phyloP scores from a whole-genome alignment of 148 eudicot genomes.

The Camellia japonica region DNA sequence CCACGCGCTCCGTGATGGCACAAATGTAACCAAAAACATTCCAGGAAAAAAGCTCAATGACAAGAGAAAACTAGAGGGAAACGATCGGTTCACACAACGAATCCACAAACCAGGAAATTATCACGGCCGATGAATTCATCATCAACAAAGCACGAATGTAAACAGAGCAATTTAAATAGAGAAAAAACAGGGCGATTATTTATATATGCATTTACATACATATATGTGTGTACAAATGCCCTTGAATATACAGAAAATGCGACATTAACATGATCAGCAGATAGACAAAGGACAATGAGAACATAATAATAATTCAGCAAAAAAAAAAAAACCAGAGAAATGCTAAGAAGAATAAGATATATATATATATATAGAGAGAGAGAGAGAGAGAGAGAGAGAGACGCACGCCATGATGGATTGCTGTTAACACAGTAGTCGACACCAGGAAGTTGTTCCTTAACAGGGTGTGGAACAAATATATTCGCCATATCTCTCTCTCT shows the following conservation, averaged over 20 bases:
- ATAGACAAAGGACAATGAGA: neutral
- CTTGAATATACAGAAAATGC: neutral
- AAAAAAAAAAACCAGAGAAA: neutral
- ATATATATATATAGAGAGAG: no score
- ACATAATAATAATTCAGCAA: neutral
- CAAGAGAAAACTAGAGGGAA: neutral
- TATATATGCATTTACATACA: neutral
- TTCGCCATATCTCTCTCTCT: constrained; percentile 13
- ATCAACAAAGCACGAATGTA: neutral
- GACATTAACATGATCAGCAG: neutral
- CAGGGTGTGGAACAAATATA: constrained; percentile 62
- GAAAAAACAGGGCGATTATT: neutral
- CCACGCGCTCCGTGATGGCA: neutral
- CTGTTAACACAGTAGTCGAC: constrained; percentile 80
- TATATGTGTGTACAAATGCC: neutral
- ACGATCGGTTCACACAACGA: neutral
- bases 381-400: constrained; percentile 13
- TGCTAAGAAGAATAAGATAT: neutral
- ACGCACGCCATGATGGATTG: constrained; percentile 78
- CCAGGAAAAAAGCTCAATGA: neutral
- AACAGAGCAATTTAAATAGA: no score
- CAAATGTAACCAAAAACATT: neutral
- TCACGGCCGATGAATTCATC: neutral
- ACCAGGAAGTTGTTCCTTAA: constrained; percentile 76
- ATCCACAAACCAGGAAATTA: neutral